phyloP scores from a whole-genome alignment of 2,329 filamentous ascomycete genomes.

The Paraphaeosphaeria sporulosa region DNA sequence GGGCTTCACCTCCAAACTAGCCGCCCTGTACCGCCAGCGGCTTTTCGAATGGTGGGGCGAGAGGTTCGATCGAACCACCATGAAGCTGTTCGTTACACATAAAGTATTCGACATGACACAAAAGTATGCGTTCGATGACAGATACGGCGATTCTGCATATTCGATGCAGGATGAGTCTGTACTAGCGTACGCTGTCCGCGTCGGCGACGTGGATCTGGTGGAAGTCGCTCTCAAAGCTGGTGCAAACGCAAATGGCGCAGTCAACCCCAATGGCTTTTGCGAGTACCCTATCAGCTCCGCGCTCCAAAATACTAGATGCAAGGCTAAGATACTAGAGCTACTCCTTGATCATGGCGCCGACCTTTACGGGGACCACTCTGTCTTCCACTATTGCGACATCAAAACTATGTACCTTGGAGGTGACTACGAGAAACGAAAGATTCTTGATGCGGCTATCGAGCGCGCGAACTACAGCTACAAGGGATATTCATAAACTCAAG shows the following conservation, averaged over 20 bases:
- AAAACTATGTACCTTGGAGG: no score
- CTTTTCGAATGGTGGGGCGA: no score
- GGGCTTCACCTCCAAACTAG: not conserved
- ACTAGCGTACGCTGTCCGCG: not conserved
- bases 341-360: not conserved
- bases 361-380: conserved; percentile 6
- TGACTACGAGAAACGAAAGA: no score
- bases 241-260: not conserved
- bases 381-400: no score
- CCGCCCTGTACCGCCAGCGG: not conserved
- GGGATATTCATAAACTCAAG: no score
- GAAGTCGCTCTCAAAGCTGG: not conserved
- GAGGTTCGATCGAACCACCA: no score
- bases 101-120: not conserved
- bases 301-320: no score
- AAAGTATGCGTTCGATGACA: not conserved
- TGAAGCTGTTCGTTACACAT: not conserved
- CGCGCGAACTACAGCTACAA: no score
- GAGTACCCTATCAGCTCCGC: conserved; percentile 1
- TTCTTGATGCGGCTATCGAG: no score
- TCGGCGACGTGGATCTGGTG: not conserved
- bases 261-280: no score
- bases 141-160: no score
- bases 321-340: not conserved
- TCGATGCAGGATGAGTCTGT: not conserved